These are phyloP conservation scores for Apiotrichum gamsii DNA, from an alignment of 1,284 basidiomycete genomes.

Conservation along the genomic window DNA sequence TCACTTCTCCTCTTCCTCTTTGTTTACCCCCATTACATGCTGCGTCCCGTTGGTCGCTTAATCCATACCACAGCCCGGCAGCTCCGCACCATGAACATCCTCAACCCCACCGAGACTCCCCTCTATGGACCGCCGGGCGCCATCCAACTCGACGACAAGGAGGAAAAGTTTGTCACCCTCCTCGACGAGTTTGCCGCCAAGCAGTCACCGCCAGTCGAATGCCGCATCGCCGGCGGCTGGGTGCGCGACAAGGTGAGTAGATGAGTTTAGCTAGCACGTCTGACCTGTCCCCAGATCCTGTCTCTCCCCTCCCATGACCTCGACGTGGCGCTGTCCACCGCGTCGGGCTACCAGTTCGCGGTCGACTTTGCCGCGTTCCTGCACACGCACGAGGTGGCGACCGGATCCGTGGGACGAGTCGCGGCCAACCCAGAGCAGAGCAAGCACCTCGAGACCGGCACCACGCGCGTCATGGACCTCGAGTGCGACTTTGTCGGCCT, in stretches of 20 bases:
- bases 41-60: background rate
- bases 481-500: conserved; percentile 95
- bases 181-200: conserved; percentile 39
- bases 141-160: conserved; percentile 17
- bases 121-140: conserved; percentile 3
- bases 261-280: background rate
- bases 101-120: background rate
- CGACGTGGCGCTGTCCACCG: conserved; percentile 81
- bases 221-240: conserved; percentile 92
- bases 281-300: conserved; percentile 64
- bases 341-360: conserved; percentile 89
- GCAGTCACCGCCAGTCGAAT: conserved; percentile 52
- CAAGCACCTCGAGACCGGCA: conserved; percentile 95
- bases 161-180: conserved; percentile 35
- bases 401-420: conserved; percentile 66
- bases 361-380: conserved; percentile 68
- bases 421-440: conserved; percentile 95
- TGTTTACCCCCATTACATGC: background rate
- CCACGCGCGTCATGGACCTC: conserved; percentile 72
- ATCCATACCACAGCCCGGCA: background rate
- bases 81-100: conserved; percentile 7
- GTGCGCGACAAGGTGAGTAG: conserved; percentile 84
- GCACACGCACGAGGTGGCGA: conserved; percentile 53
- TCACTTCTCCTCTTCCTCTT: background rate
- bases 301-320: conserved; percentile 81